Evolutionary conservation across 495 filamentous ascomycete species (phyloP), one percentile per base, ranked within the genome.

Genomic region (Penicillium alfredii): DNA sequence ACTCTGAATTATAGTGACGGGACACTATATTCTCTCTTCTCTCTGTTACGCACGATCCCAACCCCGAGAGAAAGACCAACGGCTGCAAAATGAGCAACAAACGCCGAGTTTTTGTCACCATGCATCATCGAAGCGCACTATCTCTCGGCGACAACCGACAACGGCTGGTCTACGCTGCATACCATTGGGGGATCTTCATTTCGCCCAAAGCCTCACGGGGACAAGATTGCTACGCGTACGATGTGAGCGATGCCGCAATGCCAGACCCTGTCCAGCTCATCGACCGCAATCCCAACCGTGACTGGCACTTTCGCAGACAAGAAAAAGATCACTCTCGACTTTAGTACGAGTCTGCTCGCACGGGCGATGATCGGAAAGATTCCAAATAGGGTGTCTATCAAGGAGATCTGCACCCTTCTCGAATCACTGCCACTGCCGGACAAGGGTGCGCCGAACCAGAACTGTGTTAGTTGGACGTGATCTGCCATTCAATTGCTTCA

Each of bases 131-230:
- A 18, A 31, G 38, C n/a, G 42, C 45, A 16, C 23, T 40, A 16
- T 53, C 49, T n/a, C 40, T 45, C 7, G 37, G 38, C 23, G 33
- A 53, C 8, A 30, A 39, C 27, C 27, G 45, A 12, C 25, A 12
- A 1, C 30, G 30, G 8, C 45, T 53, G 1, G 16, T 22, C 11
- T 32, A 30, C 19, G 16, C 45, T 6, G 49, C 49, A 6, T 53
- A 45, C 45, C 49, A 53, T 31, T 53, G 45, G 45, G 35, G 17
- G 1, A 34, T 53, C 20, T 40, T 53, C 14, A 20, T 53, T 29
- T 26, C 28, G 4, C 40, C 40, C 27, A 21, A 42, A 38, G 3
- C 16, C 12, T 3, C 11, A 9, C 1, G 4, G 20, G 25, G 25
- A 10, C 2, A 18, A 4, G 11, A 7, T 7, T 33, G 17, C 30